Percentiles rank a stretch among this genome's conserved stretches.
These are phyloP conservation scores for Pleurostoma richardsiae DNA, from an alignment of 2,329 filamentous ascomycete genomes.

Conservation along the genomic window DNA sequence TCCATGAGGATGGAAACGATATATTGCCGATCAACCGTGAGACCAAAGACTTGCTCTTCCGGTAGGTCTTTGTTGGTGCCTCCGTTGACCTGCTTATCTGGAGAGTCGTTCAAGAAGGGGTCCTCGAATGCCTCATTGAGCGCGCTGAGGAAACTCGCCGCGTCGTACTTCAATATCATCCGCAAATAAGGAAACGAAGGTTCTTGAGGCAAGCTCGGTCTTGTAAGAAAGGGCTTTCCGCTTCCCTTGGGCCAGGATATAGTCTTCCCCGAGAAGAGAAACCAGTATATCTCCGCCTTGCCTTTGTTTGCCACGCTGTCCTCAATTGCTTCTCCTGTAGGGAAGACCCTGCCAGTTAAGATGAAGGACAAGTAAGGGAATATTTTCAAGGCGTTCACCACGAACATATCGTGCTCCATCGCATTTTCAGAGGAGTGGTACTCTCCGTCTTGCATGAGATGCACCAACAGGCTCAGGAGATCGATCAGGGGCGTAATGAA, in stretches of 20 bases:
- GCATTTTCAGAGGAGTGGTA: constrained; percentile 44
- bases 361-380: constrained; percentile 93
- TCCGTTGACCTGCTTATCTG: constrained; percentile 56
- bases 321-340: constrained; percentile 70
- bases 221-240: constrained; percentile 55
- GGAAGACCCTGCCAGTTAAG: constrained; percentile 86
- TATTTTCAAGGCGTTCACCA: constrained; percentile 77
- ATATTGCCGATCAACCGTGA: constrained; percentile 84
- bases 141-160: constrained; percentile 88
- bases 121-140: constrained; percentile 98
- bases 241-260: constrained; percentile 69
- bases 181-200: constrained; percentile 82
- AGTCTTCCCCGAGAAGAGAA: constrained; percentile 81
- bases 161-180: constrained; percentile 81
- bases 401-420: constrained; percentile 56
- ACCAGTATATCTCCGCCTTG: constrained; percentile 87
- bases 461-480: constrained; percentile 64
- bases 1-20: constrained; percentile 86
- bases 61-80: constrained; percentile 44
- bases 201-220: constrained; percentile 50
- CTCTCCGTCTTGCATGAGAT: constrained; percentile 51
- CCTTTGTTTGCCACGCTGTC: constrained; percentile 70
- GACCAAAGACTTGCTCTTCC: constrained; percentile 62
- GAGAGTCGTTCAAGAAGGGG: constrained; percentile 78
- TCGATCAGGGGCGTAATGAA: constrained; percentile 89